Conservation (phyloP, 2,329 filamentous ascomycete species). For the Chalara sp. region DNA sequence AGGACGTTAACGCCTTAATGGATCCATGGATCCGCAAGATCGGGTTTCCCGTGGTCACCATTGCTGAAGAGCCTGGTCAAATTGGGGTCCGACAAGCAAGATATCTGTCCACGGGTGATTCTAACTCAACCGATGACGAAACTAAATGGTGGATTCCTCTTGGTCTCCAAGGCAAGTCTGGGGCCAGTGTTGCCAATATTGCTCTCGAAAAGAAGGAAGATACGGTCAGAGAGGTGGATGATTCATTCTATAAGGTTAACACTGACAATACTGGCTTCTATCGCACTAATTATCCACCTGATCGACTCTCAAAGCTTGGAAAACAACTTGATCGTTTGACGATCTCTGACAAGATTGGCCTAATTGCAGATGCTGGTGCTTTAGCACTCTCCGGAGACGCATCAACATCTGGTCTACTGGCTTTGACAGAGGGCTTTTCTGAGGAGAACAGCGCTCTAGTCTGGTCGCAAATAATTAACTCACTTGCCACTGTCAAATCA, state of each 20-base stretch:
- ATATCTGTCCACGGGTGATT: constrained; percentile 88
- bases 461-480: constrained; percentile 78
- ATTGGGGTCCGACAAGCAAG: constrained; percentile 79
- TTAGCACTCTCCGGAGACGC: constrained; percentile 83
- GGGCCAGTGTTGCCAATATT: constrained; percentile 54
- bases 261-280: constrained; percentile 73
- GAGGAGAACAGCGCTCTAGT: constrained; percentile 80
- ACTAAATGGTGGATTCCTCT: constrained; percentile 96
- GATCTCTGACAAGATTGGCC: constrained; percentile 85
- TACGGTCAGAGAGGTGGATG: constrained; percentile 66
- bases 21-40: constrained; percentile 92
- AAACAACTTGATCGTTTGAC: constrained; percentile 68
- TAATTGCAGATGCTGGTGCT: constrained; percentile 84
- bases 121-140: constrained; percentile 82
- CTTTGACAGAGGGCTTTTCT: constrained; percentile 78
- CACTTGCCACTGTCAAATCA: constrained; percentile 70
- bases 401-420: constrained; percentile 72
- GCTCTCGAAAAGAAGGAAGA: constrained; percentile 72
- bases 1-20: constrained; percentile 85
- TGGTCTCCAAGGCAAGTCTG: constrained; percentile 69
- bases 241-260: constrained; percentile 91
- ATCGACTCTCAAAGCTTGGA: constrained; percentile 73
- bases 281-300: constrained; percentile 86
- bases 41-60: constrained; percentile 83
- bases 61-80: constrained; percentile 76